phyloP scores from a whole-genome alignment of 1,284 basidiomycete genomes.

The Trametes pubescens region DNA sequence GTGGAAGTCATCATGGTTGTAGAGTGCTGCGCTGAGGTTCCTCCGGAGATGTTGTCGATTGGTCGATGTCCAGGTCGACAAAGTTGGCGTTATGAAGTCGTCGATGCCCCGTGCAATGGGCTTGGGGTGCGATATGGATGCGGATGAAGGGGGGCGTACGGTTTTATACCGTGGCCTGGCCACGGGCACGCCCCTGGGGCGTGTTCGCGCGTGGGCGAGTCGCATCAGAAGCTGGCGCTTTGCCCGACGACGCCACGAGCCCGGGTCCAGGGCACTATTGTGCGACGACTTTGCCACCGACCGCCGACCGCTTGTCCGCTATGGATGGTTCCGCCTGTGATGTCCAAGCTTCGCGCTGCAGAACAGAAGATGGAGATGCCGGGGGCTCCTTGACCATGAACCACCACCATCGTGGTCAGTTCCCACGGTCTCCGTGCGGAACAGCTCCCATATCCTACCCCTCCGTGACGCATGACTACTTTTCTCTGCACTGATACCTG shows the following conservation, averaged over 20 bases:
- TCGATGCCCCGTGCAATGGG: constrained; percentile 12
- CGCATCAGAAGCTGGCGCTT: constrained; percentile 32
- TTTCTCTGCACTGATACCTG: too few species aligned
- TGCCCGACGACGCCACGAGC: constrained; percentile 19
- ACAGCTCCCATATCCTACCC: too few species aligned
- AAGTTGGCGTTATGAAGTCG: constrained; percentile 3
- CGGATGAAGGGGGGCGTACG: constrained; percentile 12
- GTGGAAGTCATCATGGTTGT: constrained; percentile 18
- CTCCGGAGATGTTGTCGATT: background rate
- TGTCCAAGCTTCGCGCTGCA: background rate
- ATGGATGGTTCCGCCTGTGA: background rate
- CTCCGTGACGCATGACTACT: too few species aligned
- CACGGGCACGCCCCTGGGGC: constrained; percentile 29
- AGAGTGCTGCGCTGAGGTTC: background rate
- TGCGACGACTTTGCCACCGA: background rate
- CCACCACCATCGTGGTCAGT: too few species aligned
- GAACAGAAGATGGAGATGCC: background rate
- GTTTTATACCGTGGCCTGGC: constrained; percentile 30
- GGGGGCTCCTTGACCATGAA: too few species aligned
- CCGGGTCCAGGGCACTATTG: constrained; percentile 10
- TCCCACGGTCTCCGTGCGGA: too few species aligned
- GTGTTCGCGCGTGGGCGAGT: constrained; percentile 27
- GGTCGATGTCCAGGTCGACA: constrained; percentile 12
- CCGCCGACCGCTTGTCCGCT: background rate
- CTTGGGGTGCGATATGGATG: constrained; percentile 24